A percentile compares a stretch with the other conserved stretches of the same genome.
Conservation (phyloP, 306 rosid species). For the Lupinus albus region DNA sequence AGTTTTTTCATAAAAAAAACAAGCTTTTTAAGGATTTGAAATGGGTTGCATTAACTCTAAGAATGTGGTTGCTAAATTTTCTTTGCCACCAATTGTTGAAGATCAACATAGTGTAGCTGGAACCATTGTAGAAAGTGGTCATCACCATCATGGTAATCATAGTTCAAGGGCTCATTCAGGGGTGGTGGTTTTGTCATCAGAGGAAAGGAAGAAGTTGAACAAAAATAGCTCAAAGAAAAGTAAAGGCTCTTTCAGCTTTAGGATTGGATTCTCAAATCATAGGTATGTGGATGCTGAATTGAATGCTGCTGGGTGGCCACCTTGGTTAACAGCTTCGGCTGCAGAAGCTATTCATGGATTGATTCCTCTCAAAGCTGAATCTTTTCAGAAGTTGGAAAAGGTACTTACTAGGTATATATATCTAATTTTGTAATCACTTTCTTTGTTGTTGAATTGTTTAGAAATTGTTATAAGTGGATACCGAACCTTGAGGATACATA, state of each 20-base stretch:
- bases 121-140: neutral
- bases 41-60: conserved; percentile 98
- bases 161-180: conserved; percentile 38
- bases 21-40: neutral
- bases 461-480: conserved; percentile 2
- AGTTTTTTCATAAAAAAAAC: conserved; percentile 17
- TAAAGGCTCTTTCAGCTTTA: conserved; percentile 55
- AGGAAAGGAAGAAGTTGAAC: conserved; percentile 48
- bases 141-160: neutral
- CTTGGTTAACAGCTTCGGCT: conserved; percentile 82
- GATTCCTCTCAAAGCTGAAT: conserved; percentile 90
- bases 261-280: conserved; percentile 50
- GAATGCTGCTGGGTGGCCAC: conserved; percentile 98
- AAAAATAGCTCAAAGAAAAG: conserved; percentile 50
- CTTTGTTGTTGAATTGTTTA: too few species aligned
- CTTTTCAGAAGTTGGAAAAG: conserved; percentile 91
- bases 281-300: conserved; percentile 74
- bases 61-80: conserved; percentile 29
- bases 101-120: neutral
- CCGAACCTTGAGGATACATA: too few species aligned
- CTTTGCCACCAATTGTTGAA: neutral
- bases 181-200: conserved; percentile 27
- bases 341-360: conserved; percentile 90
- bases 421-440: neutral
- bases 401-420: conserved; percentile 35